Evolutionary conservation across 2,329 filamentous ascomycete genomes (phyloP), one percentile per base, ranked within the genome.

Genomic region (Fusarium equiseti): DNA sequence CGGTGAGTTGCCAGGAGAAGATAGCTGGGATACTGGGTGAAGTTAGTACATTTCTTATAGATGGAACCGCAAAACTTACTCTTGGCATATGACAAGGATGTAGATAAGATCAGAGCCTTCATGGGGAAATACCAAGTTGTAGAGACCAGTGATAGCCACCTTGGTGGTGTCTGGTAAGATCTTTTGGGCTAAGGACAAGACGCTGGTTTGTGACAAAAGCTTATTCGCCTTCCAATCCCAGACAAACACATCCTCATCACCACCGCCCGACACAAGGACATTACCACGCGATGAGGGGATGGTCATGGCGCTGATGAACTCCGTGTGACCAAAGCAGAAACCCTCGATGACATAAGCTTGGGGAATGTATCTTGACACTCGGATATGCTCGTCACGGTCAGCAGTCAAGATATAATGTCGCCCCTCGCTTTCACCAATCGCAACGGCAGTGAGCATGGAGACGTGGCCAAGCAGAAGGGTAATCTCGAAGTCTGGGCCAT

Each of bases 381-480:
- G 92, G 76, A 99, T 95, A 80, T 99, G 96, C 71, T 89, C 84
- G 76, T 89, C 87, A 15, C 87, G 83, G 68, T 89, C 85, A 8
- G 82, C 83, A 0, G 88, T 88, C 71, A 90, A 70, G 76, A 89
- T 87, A 71, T 88, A 88, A 18, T 79, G 79, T 29, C 79, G 78
- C 26, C 73, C 79, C 64, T 72, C 82, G 68, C 71, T 84, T 77
- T 76, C 82, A 8, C 85, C 86, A 44, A 89, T 84, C 4, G 84
- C 80, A 54, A 98, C 79, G 75, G 93, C 91, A 3, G 95, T 98
- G 52, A 99, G 88, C 89, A 98, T 92, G 1, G 95, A 98, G 16
- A 99, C 96, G 81, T 99, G 96, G 15, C 96, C 96, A 1, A 99
- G 88, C 10, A 98, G 84, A 1, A 97, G 84, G 40, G 90, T 88